Evolutionary conservation across 2,329 filamentous ascomycete species (phyloP), one percentile per base, ranked within the genome.

Genomic region (Colletotrichum karsti): DNA sequence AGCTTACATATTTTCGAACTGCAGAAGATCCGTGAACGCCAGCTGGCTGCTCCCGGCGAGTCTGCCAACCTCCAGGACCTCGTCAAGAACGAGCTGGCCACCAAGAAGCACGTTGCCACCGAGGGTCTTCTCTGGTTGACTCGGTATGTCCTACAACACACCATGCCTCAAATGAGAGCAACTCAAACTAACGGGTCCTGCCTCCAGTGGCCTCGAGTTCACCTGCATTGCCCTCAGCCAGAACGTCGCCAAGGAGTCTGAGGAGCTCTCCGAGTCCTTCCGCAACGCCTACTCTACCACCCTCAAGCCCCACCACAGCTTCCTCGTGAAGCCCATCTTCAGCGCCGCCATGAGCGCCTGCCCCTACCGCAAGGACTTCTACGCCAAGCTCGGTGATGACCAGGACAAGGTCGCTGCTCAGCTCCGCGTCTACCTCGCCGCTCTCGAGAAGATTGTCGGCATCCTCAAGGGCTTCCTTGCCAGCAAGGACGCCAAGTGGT

Each of bases 361-460:
- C 73, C 96, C 96, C 2, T 97, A 98, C 87, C 90, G 95, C 73
- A 93, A 93, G 79, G 93, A 95, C 81, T 98, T 99, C 79, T 98
- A 98, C 79, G 82, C 82, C 72, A 97, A 98, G 88, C 86, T 99
- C 46, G 94, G 93, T 39, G 83, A 85, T 20, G 88, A 93, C 76
- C 80, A 87, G 41, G 81, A 77, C 30, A 88, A 91, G 80, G 91
- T 96, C 54, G 74, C 85, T 56, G 50, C 81, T 62, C 89, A 92
- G 76, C 80, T 98, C 75, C 82, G 85, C 73, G 82, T 84, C 71
- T 98, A 95, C 87, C 85, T 98, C 69, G 83, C 81, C n/a, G 89
- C 92, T 8, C 83, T 98, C 74, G 91, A 96, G 83, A 90, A 91
- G 80, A 87, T 92, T 73, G 91, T 98, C 54, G 83, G 74, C n/a